A percentile compares a stretch with the other conserved stretches of the same genome.
Evolutionary conservation across 2,329 filamentous ascomycete species (phyloP).

Genomic region (Xylaria sp.): DNA sequence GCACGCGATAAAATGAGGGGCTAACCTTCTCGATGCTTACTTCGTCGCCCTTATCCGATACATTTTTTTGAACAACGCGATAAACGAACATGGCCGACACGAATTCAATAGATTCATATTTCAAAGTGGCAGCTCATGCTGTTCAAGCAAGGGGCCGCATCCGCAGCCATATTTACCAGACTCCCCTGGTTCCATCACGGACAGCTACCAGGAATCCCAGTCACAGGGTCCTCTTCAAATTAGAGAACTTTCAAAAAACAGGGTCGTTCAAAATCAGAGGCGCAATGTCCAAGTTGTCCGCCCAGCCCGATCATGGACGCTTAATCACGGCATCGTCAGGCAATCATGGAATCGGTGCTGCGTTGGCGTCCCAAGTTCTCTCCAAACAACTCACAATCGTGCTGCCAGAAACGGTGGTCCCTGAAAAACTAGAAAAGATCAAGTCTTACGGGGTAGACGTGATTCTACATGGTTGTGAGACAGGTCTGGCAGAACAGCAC

Average conservation of each 20-base stretch:
- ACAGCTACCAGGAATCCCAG: background rate
- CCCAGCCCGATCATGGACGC: background rate
- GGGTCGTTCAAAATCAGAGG: conserved; percentile 17
- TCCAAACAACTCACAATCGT: conserved; percentile 17
- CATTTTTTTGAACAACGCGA: too few relatives aligned
- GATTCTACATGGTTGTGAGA: conserved; percentile 15
- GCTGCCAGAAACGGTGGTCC: conserved; percentile 13
- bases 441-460: conserved; percentile 7
- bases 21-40: too few relatives aligned
- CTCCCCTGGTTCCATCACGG: conserved; percentile 13
- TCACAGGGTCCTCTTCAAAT: background rate
- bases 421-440: conserved; percentile 12
- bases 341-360: conserved; percentile 19
- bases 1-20: too few relatives aligned
- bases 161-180: conserved; percentile 8
- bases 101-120: background rate
- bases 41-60: too few relatives aligned
- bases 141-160: conserved; percentile 16
- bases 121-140: conserved; percentile 12
- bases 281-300: conserved; percentile 13
- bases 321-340: conserved; percentile 17
- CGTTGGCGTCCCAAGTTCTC: conserved; percentile 11
- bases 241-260: conserved; percentile 16
- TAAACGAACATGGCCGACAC: background rate
- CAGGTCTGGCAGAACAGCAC: conserved; percentile 14